Evolutionary conservation across 306 rosid species (phyloP), one percentile per base, ranked within the genome.

Genomic region (Sphenostylis stenocarpa): DNA sequence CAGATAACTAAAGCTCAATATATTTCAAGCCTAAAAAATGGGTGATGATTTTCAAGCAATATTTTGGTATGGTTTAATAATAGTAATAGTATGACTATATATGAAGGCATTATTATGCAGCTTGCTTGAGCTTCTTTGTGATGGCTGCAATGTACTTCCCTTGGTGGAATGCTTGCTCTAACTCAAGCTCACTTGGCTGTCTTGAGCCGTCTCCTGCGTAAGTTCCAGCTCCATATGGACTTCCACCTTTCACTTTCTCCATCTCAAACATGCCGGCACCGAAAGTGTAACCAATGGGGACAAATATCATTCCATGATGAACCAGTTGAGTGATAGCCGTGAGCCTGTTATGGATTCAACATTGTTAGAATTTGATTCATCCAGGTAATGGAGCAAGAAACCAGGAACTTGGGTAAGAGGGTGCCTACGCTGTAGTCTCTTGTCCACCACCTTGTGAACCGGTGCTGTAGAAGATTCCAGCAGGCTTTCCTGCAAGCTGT

Each of bases 371-470:
- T 45, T 19, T 20, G 39, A 49, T 73, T 47, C 61, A 49, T 65
- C 31, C 16, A 19, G 48, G 33, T 26, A 77, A 56, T 65, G n/a
- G 19, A 44, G 34, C 14, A 29, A 17, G 33, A 74, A 74, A 74
- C 44, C 33, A 19, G 11, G 21, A 4, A 41, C 7, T 20, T 1
- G 26, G 23, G 71, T n/a, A 28, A 38, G 6, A n/a, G 45, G 36
- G 77, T 16, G 68, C 93, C 87, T 87, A 94, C 98, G 97, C 94
- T 9, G 97, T 94, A n/a, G 98, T 94, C 86, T 94, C 97, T 81
- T 94, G 98, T 63, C 98, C 98, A 2, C 98, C 98, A 4, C 98
- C 98, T 82, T 94, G 98, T 33, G 98, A 94, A 47, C 96, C 98
- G 0, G 98, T 94, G 88, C 97, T 88, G 89, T 64, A 94, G 86